Evolutionary conservation across 2,329 filamentous ascomycete species (phyloP).

Genomic region (Chaetomium sp.): DNA sequence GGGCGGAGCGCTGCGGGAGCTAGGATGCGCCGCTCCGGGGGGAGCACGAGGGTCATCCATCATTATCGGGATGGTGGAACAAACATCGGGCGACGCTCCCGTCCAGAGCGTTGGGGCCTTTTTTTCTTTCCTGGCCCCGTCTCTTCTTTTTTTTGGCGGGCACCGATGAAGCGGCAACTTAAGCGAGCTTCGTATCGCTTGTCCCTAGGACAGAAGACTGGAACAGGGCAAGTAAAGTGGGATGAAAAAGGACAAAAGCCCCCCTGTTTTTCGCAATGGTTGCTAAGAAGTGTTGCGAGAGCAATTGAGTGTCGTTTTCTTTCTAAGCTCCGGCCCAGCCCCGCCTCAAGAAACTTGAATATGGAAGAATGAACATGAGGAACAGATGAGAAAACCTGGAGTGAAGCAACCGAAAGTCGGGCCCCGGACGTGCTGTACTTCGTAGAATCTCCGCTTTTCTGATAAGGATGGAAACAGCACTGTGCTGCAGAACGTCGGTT

Average conservation of each 20-base stretch:
- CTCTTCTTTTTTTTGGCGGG: too few species aligned
- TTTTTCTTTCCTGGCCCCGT: too few species aligned
- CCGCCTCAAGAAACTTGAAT: background rate
- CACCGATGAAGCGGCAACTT: too few species aligned
- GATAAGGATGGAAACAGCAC: background rate
- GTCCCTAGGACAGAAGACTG: slow-evolving; percentile 1
- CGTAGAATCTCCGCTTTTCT: background rate
- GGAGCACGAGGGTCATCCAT: slow-evolving; percentile 27
- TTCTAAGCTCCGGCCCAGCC: background rate
- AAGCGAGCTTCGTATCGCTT: background rate
- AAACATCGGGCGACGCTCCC: slow-evolving; percentile 20
- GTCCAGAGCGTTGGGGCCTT: background rate
- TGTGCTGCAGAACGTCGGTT: too few species aligned
- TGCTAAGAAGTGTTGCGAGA: background rate
- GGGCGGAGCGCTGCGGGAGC: slow-evolving; percentile 15
- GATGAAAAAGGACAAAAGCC: background rate
- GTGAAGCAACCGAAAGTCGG: too few species aligned
- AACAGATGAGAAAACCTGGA: background rate
- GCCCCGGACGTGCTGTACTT: too few species aligned
- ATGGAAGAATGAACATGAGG: background rate
- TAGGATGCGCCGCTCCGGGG: slow-evolving; percentile 21
- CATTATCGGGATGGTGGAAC: slow-evolving; percentile 27
- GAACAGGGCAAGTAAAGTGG: background rate
- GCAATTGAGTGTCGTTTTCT: background rate
- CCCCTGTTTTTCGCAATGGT: background rate